phyloP scores from a whole-genome alignment of 768 basidiomycete genomes.

The Tephrocybe rancida region DNA sequence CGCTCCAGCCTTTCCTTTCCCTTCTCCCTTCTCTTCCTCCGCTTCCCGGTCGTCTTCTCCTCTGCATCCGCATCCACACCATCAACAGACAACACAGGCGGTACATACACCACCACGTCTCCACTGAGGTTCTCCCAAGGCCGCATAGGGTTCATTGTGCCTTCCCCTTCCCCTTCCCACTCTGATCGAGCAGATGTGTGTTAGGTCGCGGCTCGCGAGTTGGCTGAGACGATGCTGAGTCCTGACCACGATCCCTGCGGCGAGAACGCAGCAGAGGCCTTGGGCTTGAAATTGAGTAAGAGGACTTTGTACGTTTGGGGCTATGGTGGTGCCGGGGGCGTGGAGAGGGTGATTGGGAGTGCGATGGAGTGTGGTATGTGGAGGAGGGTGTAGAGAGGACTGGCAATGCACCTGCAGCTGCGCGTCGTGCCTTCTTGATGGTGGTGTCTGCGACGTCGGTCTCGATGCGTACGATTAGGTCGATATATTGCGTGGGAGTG shows the following conservation, averaged over 20 bases:
- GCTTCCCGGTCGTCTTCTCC: constrained; percentile 4
- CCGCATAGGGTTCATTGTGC: constrained; percentile 25
- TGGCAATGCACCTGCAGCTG: constrained; percentile 65
- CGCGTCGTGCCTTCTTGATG: constrained; percentile 48
- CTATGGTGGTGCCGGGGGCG: constrained; percentile 14
- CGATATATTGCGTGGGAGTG: constrained; percentile 27
- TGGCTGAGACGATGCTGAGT: constrained; percentile 35
- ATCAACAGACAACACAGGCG: constrained; percentile 19
- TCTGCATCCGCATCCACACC: constrained; percentile 3
- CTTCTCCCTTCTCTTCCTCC: constrained; percentile 8
- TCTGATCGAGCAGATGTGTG: constrained; percentile 25
- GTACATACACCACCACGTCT: constrained; percentile 37
- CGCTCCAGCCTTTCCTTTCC: constrained; percentile 7
- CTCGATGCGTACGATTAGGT: constrained; percentile 47
- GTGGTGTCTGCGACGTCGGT: constrained; percentile 43
- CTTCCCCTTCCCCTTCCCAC: constrained; percentile 36
- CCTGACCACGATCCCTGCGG: constrained; percentile 33
- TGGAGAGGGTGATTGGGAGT: constrained; percentile 6
- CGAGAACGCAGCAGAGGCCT: constrained; percentile 5
- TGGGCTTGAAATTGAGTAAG: constrained; percentile 49
- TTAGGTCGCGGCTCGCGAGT: constrained; percentile 35
- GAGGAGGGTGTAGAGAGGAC: constrained; percentile 31
- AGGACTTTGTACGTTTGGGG: constrained; percentile 51
- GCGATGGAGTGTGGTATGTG: constrained; percentile 1
- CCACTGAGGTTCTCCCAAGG: constrained; percentile 48